Base-by-base conservation (phyloP, 805 yeast genomes). In the Ogataea philodendri region DNA sequence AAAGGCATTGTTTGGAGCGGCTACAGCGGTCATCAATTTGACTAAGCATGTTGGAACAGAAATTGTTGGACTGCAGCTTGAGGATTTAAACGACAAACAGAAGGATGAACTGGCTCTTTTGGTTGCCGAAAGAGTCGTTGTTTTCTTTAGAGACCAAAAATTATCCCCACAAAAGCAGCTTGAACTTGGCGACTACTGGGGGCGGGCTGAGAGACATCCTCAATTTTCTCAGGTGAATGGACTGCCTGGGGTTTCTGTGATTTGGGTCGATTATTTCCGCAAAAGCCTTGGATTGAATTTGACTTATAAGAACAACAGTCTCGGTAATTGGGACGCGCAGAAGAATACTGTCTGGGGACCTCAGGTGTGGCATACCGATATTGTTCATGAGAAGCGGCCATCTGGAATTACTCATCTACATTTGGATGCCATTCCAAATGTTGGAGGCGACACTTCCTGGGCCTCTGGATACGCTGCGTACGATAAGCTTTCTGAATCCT, bases 391-490 rank as follows among this genome's bases (percentile, higher is more conserved):
- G 57, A 59, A 62, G 28, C 74, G 71, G 39, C 79, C 81, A 5
- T 72, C 81, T 2, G 78, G 76, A 15, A 60, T 69, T 44, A 74
- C 82, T 4, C 71, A 68, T 43, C 61, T 77, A 46, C 74, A 74
- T 45, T 62, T 69, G 48, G 75, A 74, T 47, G 62, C 73, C 8
- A 61, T 71, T 49, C 75, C 75, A 15, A 44, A 45, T 1, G 67
- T 66, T 22, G 79, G 79, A 29, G 80, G 80, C 41, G 80, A 74
- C 49, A 74, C 80, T 9, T 45, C 61, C n/a, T 74, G 76, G 76
- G 54, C 72, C 3, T 68, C 75, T 22, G 78, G 78, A 9, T 74
- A 73, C 45, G 79, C 67, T 32, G 75, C 78, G 21, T 74, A 69
- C 52, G 79, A 74, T 46, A 70, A 70, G 55, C 61, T 74, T 37